Evolutionary conservation across 169 alveolate genomes (phyloP).

Genomic region (Plasmodium fragile): DNA sequence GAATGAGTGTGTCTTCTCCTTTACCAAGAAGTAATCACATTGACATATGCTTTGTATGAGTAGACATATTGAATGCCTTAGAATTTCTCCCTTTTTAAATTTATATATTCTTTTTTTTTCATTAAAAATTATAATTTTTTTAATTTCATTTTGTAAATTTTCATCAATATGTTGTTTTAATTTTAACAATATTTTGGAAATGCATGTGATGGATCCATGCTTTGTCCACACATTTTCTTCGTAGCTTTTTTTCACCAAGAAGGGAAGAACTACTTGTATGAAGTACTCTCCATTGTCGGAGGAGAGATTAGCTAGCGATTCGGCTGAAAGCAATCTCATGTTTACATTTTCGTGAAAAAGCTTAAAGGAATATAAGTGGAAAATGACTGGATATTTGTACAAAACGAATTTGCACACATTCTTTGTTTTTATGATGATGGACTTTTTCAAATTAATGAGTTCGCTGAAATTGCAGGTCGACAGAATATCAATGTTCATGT

Average conservation of each 20-base stretch:
- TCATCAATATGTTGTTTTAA: slow-evolving; percentile 34
- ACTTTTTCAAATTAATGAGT: slow-evolving; percentile 46
- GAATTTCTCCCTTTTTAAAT: slow-evolving; percentile 70
- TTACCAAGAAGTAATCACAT: slow-evolving; percentile 53
- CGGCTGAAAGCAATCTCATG: slow-evolving; percentile 41
- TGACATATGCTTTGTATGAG: slow-evolving; percentile 70
- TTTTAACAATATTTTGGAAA: slow-evolving; percentile 56
- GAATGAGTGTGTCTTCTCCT: slow-evolving; percentile 53
- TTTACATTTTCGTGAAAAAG: slow-evolving; percentile 61
- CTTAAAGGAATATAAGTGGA: slow-evolving; percentile 59
- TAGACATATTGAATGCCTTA: slow-evolving; percentile 67
- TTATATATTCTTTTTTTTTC: slow-evolving; percentile 66
- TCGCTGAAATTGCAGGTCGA: slow-evolving; percentile 66
- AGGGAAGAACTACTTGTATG: slow-evolving; percentile 58
- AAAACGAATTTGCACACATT: slow-evolving; percentile 38
- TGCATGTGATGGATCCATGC: slow-evolving; percentile 69
- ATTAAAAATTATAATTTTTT: slow-evolving; percentile 37
- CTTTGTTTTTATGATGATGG: slow-evolving; percentile 59
- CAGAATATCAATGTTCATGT: slow-evolving; percentile 32
- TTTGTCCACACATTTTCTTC: slow-evolving; percentile 53
- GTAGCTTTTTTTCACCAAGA: slow-evolving; percentile 69
- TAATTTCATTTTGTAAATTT: slow-evolving; percentile 67
- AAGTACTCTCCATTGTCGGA: slow-evolving; percentile 10
- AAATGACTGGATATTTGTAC: slow-evolving; percentile 67
- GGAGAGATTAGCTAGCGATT: slow-evolving; percentile 61